A percentile compares a stretch with the other conserved stretches of the same genome.
phyloP scores from a whole-genome alignment of 2,329 filamentous ascomycete species.

The Calonectria hawksworthii region DNA sequence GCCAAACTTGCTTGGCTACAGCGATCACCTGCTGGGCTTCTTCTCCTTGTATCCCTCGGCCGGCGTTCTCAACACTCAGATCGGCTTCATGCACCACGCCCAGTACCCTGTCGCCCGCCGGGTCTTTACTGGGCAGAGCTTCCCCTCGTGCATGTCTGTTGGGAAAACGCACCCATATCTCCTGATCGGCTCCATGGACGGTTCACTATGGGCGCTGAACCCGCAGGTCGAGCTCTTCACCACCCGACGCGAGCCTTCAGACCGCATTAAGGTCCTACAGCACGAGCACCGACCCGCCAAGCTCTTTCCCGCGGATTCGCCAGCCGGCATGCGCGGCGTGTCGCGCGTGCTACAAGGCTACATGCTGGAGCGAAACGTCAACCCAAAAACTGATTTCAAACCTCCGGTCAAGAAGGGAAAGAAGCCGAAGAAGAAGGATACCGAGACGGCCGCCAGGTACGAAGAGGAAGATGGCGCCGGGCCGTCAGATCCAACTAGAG shows the following conservation, averaged over 20 bases:
- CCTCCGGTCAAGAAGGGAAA: conserved; percentile 54
- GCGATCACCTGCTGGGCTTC: conserved; percentile 69
- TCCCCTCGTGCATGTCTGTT: conserved; percentile 64
- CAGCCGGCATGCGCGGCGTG: conserved; percentile 57
- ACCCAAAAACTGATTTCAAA: conserved; percentile 58
- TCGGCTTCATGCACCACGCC: conserved; percentile 67
- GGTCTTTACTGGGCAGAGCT: conserved; percentile 64
- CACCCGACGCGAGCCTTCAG: conserved; percentile 49
- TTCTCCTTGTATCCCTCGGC: conserved; percentile 66
- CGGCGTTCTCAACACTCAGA: conserved; percentile 65
- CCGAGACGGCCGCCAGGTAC: conserved; percentile 46
- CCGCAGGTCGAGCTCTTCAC: conserved; percentile 55
- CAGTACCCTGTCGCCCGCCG: conserved; percentile 67
- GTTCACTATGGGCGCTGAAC: conserved; percentile 64
- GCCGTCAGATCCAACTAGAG: conserved; percentile 56
- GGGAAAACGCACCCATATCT: conserved; percentile 67
- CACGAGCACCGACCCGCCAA: conserved; percentile 64
- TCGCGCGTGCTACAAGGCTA: conserved; percentile 68
- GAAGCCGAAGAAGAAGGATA: conserved; percentile 54
- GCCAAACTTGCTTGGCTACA: conserved; percentile 67
- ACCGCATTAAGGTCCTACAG: conserved; percentile 61
- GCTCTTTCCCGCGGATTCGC: conserved; percentile 47
- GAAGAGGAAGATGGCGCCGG: conserved; percentile 52
- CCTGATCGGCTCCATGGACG: conserved; percentile 67
- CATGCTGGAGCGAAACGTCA: conserved; percentile 63